Evolutionary conservation across 139 green algal genomes (phyloP).

Genomic region (Chlamydomonas incerta): DNA sequence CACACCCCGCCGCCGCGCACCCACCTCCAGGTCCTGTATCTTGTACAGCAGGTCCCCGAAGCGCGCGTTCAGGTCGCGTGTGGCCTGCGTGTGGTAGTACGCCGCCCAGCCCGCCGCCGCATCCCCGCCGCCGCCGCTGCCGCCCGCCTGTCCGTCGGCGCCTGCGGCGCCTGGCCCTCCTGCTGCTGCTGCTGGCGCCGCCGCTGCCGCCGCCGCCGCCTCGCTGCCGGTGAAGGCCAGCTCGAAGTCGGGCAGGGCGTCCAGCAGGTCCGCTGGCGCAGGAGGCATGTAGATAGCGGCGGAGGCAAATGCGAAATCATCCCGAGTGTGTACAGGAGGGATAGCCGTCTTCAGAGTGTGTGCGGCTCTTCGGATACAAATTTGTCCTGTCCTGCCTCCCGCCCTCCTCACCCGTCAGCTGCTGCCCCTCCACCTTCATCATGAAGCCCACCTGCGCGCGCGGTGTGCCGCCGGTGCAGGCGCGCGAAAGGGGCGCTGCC

Average conservation of each 20-base stretch:
- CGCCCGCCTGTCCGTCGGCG: background rate
- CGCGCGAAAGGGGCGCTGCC: no score
- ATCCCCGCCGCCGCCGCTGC: background rate
- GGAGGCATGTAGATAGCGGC: no score
- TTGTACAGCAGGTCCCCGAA: slow-evolving; percentile 86
- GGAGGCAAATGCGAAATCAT: no score
- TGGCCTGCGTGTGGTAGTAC: slow-evolving; percentile 78
- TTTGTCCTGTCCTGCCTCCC: no score
- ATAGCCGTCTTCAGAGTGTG: background rate
- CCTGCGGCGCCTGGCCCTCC: background rate
- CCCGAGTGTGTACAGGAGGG: no score
- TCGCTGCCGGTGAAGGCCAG: slow-evolving; percentile 54
- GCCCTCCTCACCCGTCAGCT: slow-evolving; percentile 48
- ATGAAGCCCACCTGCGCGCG: slow-evolving; percentile 68
- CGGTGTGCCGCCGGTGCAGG: no score
- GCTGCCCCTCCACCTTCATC: slow-evolving; percentile 58
- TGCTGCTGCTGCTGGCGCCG: background rate
- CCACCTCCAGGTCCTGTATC: slow-evolving; percentile 86
- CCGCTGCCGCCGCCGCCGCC: background rate
- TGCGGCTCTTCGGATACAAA: no score
- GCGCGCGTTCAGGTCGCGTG: slow-evolving; percentile 66
- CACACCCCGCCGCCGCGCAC: background rate
- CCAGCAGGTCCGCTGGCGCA: slow-evolving; percentile 74
- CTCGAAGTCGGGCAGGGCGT: slow-evolving; percentile 81
- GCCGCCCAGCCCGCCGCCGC: slow-evolving; percentile 32